These are phyloP conservation scores for Globisporangium camurandrum DNA, from an alignment of 352 stramenopile species.

Conservation along the genomic window DNA sequence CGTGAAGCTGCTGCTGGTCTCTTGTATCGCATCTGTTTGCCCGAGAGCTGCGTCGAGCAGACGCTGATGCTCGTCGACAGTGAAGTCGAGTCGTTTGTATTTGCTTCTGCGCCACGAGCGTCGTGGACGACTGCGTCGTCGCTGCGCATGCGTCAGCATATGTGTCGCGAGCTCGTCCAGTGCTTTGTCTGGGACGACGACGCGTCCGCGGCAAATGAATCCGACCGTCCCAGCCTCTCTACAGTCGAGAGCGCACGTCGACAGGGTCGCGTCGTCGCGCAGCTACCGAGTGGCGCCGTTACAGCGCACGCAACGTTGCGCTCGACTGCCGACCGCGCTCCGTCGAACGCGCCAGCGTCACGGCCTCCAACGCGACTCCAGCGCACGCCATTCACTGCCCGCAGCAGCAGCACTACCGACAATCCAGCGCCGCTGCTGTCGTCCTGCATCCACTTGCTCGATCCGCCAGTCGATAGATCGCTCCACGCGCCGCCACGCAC, in stretches of 20 bases:
- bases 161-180: slow-evolving; percentile 21
- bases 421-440: slow-evolving; percentile 8
- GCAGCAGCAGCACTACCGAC: slow-evolving; percentile 6
- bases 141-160: slow-evolving; percentile 5
- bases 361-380: slow-evolving; percentile 9
- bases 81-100: slow-evolving; percentile 57
- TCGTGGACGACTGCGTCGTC: slow-evolving; percentile 27
- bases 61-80: slow-evolving; percentile 29
- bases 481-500: too few species aligned
- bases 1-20: slow-evolving; percentile 6
- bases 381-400: slow-evolving; percentile 17
- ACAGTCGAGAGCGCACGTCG: background rate
- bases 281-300: slow-evolving; percentile 23
- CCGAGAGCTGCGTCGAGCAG: slow-evolving; percentile 48
- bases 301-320: slow-evolving; percentile 12
- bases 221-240: background rate
- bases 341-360: background rate
- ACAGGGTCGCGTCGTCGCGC: slow-evolving; percentile 19
- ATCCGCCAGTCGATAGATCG: slow-evolving; percentile 18
- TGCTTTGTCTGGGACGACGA: slow-evolving; percentile 26
- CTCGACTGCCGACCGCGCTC: too few species aligned
- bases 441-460: slow-evolving; percentile 41
- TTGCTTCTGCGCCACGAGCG: slow-evolving; percentile 16
- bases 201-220: too few species aligned
- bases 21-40: slow-evolving; percentile 35